These are phyloP conservation scores for Cnidoscolus chayamansa DNA, from an alignment of 441 rosid species.

Conservation along the genomic window DNA sequence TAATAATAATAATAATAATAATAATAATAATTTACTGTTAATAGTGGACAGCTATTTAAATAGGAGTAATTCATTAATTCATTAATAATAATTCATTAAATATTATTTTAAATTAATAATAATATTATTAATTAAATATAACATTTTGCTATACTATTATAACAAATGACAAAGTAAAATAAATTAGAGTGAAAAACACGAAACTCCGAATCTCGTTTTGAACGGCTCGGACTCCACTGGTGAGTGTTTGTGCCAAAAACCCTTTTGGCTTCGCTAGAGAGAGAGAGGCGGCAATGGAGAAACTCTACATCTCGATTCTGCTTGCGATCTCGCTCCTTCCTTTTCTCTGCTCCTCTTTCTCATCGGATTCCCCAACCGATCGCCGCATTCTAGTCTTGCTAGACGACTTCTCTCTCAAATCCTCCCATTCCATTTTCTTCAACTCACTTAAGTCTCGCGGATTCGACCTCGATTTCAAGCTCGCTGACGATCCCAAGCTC, in stretches of 20 bases:
- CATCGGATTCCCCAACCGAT: slow-evolving; percentile 54
- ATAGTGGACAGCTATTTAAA: no score
- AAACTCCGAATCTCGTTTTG: background rate
- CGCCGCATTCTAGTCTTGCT: slow-evolving; percentile 66
- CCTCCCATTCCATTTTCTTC: slow-evolving; percentile 84
- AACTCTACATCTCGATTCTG: slow-evolving; percentile 35
- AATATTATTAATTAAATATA: no score
- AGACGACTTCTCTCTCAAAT: slow-evolving; percentile 70
- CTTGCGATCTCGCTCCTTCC: slow-evolving; percentile 46
- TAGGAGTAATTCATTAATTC: no score
- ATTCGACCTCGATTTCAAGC: slow-evolving; percentile 70
- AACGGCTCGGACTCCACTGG: background rate
- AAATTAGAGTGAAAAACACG: background rate
- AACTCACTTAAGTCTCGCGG: slow-evolving; percentile 62
- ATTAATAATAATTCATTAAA: no score
- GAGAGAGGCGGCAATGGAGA: slow-evolving; percentile 35
- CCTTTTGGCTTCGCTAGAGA: background rate
- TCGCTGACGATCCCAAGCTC: slow-evolving; percentile 69
- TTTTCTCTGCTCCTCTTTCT: slow-evolving; percentile 49
- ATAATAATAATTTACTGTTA: no score
- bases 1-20: no score
- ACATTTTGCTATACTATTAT: no score
- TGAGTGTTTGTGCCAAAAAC: slow-evolving; percentile 7
- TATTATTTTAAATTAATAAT: no score
- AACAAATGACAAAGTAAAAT: no score